Evolutionary conservation across 257 asterid species (phyloP).

Genomic region (Ilex asprella): DNA sequence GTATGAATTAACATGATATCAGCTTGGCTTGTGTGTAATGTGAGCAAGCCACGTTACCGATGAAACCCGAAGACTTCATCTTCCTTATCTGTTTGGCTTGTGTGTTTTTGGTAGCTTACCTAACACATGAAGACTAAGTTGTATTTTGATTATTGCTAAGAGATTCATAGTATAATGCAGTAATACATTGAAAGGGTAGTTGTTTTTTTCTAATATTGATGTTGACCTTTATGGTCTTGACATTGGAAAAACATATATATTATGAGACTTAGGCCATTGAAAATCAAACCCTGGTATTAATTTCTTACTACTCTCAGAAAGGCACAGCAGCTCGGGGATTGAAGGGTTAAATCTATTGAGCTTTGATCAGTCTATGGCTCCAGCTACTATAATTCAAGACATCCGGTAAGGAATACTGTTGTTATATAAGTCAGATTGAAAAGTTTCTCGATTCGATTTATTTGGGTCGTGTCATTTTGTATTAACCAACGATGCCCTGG

Average conservation of each 20-base stretch:
- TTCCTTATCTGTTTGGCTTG: slow-evolving; percentile 13
- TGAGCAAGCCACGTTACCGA: slow-evolving; percentile 26
- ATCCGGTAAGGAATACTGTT: slow-evolving; percentile 38
- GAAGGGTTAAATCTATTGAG: slow-evolving; percentile 54
- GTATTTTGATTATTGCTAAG: slow-evolving; percentile 15
- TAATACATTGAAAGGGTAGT: slow-evolving; percentile 4
- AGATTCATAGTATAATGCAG: slow-evolving; percentile 10
- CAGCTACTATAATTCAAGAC: slow-evolving; percentile 42
- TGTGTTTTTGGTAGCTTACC: slow-evolving; percentile 59
- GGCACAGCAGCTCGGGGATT: slow-evolving; percentile 40
- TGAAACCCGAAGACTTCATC: slow-evolving; percentile 3
- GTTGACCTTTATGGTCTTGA: slow-evolving; percentile 7
- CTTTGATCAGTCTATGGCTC: slow-evolving; percentile 43
- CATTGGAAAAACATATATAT: slow-evolving; percentile 7
- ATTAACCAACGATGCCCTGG: neutral
- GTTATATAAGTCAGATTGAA: neutral
- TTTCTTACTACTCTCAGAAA: slow-evolving; percentile 47
- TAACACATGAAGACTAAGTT: slow-evolving; percentile 49
- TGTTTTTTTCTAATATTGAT: slow-evolving; percentile 9
- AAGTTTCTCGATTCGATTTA: neutral
- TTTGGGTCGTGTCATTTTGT: neutral
- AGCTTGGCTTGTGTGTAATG: slow-evolving; percentile 4
- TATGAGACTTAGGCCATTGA: slow-evolving; percentile 5
- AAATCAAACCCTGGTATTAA: slow-evolving; percentile 4
- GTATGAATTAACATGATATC: neutral